A percentile compares a stretch with the other conserved stretches of the same genome.
phyloP scores from a whole-genome alignment of 306 rosid genomes.

The Quercus glauca region DNA sequence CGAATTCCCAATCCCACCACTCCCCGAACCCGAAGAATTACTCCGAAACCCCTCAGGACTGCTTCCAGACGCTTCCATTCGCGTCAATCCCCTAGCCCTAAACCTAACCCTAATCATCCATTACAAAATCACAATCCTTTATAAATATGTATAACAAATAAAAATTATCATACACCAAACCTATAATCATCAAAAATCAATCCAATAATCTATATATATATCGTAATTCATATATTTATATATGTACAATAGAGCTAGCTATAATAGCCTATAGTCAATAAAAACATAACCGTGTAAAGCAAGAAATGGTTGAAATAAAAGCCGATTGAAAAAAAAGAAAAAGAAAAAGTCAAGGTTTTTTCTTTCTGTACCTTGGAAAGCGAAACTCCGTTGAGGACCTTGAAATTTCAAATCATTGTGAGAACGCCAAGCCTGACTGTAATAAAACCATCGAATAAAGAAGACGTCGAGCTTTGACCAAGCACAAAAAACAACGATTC shows the following conservation, averaged over 20 bases:
- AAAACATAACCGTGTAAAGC: not conserved
- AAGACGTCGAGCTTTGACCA: too few species aligned
- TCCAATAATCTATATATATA: not conserved
- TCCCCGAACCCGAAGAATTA: too few species aligned
- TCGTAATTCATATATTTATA: not conserved
- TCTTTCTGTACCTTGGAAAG: conserved; percentile 30
- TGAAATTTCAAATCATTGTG: not conserved
- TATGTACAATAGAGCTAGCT: not conserved
- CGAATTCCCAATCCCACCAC: not conserved
- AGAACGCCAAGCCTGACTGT: conserved; percentile 19
- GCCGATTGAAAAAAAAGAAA: not conserved
- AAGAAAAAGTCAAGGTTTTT: not conserved
- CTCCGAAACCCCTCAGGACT: too few species aligned
- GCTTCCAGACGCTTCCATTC: too few species aligned
- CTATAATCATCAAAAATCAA: conserved; percentile 11
- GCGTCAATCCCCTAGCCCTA: conserved; percentile 57
- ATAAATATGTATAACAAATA: not conserved
- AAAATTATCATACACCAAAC: not conserved
- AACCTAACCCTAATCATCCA: conserved; percentile 3
- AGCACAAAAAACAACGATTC: too few species aligned
- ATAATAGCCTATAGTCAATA: not conserved
- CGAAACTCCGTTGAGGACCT: conserved; percentile 34
- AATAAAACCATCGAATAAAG: not conserved
- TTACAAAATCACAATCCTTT: too few species aligned
- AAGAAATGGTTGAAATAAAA: conserved; percentile 1